These are phyloP conservation scores for Aureobasidium musti DNA, from an alignment of 2,329 filamentous ascomycete species.

Conservation along the genomic window DNA sequence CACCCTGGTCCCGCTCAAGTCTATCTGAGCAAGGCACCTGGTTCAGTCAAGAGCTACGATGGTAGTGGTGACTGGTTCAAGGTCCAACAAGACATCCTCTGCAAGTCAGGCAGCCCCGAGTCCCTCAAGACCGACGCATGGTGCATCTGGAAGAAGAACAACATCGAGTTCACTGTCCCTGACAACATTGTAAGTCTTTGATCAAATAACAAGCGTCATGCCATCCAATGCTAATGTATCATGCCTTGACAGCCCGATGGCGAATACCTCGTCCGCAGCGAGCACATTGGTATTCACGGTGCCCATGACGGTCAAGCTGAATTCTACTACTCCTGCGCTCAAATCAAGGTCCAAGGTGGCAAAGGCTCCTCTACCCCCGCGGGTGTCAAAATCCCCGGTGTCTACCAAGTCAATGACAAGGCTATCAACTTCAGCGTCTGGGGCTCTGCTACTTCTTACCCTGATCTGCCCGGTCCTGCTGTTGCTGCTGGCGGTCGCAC, in stretches of 20 bases:
- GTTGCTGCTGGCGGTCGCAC: slow-evolving; percentile 29
- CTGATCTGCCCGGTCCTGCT: slow-evolving; percentile 22
- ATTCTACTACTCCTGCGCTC: slow-evolving; percentile 44
- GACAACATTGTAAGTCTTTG: slow-evolving; percentile 43
- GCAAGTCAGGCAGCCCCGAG: slow-evolving; percentile 24
- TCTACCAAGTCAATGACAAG: slow-evolving; percentile 23
- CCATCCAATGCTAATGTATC: background rate
- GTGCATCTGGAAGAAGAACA: slow-evolving; percentile 29
- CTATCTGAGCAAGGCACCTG: slow-evolving; percentile 36
- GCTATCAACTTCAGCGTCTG: slow-evolving; percentile 31
- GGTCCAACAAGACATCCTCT: slow-evolving; percentile 30
- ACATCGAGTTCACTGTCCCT: slow-evolving; percentile 46
- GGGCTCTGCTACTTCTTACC: slow-evolving; percentile 28
- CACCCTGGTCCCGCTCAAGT: slow-evolving; percentile 35
- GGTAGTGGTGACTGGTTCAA: slow-evolving; percentile 35
- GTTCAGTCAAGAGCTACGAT: slow-evolving; percentile 27
- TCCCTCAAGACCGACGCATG: slow-evolving; percentile 23
- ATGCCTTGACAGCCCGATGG: slow-evolving; percentile 45
- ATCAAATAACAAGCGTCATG: background rate
- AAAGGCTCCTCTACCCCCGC: slow-evolving; percentile 7
- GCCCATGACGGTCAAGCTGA: slow-evolving; percentile 40
- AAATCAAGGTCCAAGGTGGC: slow-evolving; percentile 32
- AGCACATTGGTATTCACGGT: slow-evolving; percentile 58
- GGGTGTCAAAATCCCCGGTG: slow-evolving; percentile 31
- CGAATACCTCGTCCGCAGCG: slow-evolving; percentile 58